These are phyloP conservation scores for Phytophthora litchii DNA, from an alignment of 352 stramenopile genomes.

Conservation along the genomic window DNA sequence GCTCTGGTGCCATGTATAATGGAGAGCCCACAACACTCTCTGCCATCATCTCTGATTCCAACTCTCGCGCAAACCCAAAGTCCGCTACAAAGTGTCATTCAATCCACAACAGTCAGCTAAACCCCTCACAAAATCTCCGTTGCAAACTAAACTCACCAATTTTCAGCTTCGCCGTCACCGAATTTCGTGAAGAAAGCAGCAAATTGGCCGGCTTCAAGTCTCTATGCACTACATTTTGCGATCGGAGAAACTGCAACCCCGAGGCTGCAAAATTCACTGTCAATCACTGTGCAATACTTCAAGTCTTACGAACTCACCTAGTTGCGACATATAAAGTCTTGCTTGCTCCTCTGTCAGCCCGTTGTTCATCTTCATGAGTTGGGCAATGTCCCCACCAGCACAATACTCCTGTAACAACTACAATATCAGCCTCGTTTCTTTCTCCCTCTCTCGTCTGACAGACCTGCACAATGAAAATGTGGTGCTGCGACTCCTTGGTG, in stretches of 20 bases:
- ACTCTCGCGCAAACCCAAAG: conserved; percentile 74
- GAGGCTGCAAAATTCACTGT: conserved; percentile 46
- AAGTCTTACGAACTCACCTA: conserved; percentile 46
- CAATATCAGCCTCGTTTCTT: background rate
- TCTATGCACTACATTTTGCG: conserved; percentile 78
- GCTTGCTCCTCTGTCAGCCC: conserved; percentile 68
- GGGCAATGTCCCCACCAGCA: conserved; percentile 67
- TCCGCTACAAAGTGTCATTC: conserved; percentile 44
- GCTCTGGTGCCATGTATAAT: conserved; percentile 80
- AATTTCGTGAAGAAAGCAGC: conserved; percentile 73
- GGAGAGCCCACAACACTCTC: conserved; percentile 83
- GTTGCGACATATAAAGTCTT: conserved; percentile 80
- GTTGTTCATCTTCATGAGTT: conserved; percentile 71
- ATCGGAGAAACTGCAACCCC: conserved; percentile 74
- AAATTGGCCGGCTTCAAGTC: conserved; percentile 83
- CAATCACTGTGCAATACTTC: background rate
- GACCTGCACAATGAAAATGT: conserved; percentile 86
- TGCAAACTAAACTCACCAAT: conserved; percentile 48
- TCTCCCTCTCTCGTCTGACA: background rate
- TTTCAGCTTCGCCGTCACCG: conserved; percentile 71
- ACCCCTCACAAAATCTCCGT: conserved; percentile 31
- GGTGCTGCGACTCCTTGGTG: conserved; percentile 81
- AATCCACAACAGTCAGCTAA: conserved; percentile 7
- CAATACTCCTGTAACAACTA: no score
- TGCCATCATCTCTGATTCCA: conserved; percentile 74